phyloP scores from a whole-genome alignment of 352 stramenopile genomes.

The Phytophthora colocasiae region DNA sequence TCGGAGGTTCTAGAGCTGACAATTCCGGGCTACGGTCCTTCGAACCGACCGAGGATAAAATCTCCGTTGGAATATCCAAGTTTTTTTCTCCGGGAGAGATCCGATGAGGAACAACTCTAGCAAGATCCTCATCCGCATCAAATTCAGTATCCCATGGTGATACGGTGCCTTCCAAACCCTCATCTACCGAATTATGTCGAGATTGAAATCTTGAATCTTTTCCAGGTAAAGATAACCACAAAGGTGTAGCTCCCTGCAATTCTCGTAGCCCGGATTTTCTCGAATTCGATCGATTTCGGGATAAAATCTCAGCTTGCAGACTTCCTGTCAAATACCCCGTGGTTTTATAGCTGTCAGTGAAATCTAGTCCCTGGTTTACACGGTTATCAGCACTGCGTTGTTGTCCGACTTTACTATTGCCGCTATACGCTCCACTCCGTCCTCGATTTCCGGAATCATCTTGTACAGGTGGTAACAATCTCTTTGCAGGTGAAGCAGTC shows the following conservation, averaged over 20 bases:
- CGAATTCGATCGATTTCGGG: neutral
- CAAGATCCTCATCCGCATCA: slow-evolving; percentile 30
- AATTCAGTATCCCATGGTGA: slow-evolving; percentile 40
- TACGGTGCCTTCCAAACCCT: slow-evolving; percentile 24
- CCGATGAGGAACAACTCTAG: slow-evolving; percentile 21
- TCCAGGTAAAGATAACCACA: slow-evolving; percentile 4
- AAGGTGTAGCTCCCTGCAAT: neutral
- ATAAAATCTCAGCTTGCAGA: slow-evolving; percentile 22
- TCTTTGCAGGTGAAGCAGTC: slow-evolving; percentile 28
- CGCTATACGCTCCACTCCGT: slow-evolving; percentile 3
- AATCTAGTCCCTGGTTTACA: slow-evolving; percentile 5
- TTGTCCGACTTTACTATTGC: slow-evolving; percentile 4
- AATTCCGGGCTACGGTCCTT: too few relatives aligned
- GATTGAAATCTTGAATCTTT: slow-evolving; percentile 2
- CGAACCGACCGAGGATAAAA: neutral
- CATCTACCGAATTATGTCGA: slow-evolving; percentile 18
- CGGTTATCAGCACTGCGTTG: neutral
- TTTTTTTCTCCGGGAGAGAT: neutral
- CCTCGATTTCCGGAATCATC: slow-evolving; percentile 5
- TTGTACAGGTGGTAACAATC: slow-evolving; percentile 25
- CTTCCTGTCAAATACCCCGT: slow-evolving; percentile 28
- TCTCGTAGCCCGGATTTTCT: neutral
- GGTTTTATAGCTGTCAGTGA: slow-evolving; percentile 31
- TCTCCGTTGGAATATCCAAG: neutral
- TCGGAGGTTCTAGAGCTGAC: neutral